Evolutionary conservation across 2,329 filamentous ascomycete genomes (phyloP), one percentile per base, ranked within the genome.

Genomic region (Lasiodiplodia gonubiensis): DNA sequence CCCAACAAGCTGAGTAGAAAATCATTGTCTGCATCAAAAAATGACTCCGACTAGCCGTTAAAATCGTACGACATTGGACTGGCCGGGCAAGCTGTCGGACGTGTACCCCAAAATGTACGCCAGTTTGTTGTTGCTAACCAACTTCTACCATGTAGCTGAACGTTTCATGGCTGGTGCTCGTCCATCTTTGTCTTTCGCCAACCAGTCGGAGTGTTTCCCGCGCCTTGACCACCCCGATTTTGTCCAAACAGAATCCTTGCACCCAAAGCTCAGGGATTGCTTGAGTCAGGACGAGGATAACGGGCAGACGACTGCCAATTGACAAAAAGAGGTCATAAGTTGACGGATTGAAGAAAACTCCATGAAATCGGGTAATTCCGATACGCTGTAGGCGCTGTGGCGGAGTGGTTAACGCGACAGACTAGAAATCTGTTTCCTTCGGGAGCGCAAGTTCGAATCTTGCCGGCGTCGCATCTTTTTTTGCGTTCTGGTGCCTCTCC

Each of bases 381-480:
- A 1, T 4, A 46, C 8, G 4, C 21, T 4, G 18, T 21, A 8
- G 53, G 53, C 53, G 53, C 53, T 55, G 30, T 55, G 53, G 53
- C 53, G 30, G 53, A 55, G 53, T 39, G 53, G 53, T 55, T 55
- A 55, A 37, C 30, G 53, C 53, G 53, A 55, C 18, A 55, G 53
- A 55, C 53, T 55, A 55, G 53, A 55, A 55, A 55, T 55, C 53
- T 55, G 18, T 55, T 55, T 55, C 53, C 53, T 55, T 55, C 30
- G 53, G 53, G 53, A 55, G 53, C 53, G 53, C 53, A 55, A 30
- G 53, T 55, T 55, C 53, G 53, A 55, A 55, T 55, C 53, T 30
- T 55, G 53, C 53, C 30, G 53, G 53, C 53, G 53, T 55, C 53
- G 42, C 7, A 46, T 46, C 8, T 46, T 46, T n/a, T 42, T 46